These are phyloP conservation scores for Quercus bicolor DNA, from an alignment of 306 rosid species.

Conservation along the genomic window DNA sequence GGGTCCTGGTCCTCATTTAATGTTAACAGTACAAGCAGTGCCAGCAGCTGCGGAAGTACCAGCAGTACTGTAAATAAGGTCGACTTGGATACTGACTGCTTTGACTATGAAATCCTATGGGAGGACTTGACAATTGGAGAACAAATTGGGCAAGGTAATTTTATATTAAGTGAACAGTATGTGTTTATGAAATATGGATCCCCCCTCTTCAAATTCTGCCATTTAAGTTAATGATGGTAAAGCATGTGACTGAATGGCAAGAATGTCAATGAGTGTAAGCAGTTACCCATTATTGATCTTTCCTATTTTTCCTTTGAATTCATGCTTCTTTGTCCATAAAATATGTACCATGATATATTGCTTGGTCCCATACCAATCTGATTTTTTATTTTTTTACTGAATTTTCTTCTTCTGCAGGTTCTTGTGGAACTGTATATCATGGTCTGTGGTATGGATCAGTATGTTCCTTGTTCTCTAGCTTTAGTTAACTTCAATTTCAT, in stretches of 20 bases:
- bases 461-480: conserved; percentile 63
- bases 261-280: background rate
- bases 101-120: conserved; percentile 97
- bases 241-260: background rate
- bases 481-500: conserved; percentile 23
- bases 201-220: background rate
- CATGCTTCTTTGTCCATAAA: background rate
- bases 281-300: conserved; percentile 1
- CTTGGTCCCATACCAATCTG: conserved; percentile 1
- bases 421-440: conserved; percentile 98
- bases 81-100: conserved; percentile 76
- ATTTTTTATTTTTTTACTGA: conserved; percentile 19
- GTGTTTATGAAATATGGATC: conserved; percentile 19
- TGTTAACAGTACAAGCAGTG: conserved; percentile 94
- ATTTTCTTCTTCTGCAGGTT: conserved; percentile 57
- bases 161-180: conserved; percentile 9
- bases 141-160: conserved; percentile 92
- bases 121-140: conserved; percentile 93
- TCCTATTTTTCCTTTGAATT: background rate
- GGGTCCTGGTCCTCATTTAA: conserved; percentile 81
- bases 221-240: background rate
- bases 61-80: conserved; percentile 71
- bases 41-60: conserved; percentile 93
- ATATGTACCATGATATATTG: background rate
- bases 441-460: conserved; percentile 99